Percentiles rank a stretch among this genome's conserved stretches.
phyloP scores from a whole-genome alignment of 768 basidiomycete species.

The Candolleomyces eurysporus region DNA sequence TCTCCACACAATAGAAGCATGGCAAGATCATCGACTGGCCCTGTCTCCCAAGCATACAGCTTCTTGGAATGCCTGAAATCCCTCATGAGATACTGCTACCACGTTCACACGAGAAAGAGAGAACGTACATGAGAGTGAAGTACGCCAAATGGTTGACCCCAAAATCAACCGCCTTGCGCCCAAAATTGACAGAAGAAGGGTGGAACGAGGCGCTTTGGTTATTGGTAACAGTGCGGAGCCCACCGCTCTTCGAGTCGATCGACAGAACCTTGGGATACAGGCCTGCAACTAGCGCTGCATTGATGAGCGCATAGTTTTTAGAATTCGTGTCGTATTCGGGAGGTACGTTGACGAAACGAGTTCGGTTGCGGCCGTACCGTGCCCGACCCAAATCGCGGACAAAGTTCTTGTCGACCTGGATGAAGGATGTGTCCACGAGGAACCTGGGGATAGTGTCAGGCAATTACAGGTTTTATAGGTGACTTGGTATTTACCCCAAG shows the following conservation, averaged over 20 bases:
- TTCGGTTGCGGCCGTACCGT: constrained; percentile 70
- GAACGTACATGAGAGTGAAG: constrained; percentile 78
- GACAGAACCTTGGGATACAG: constrained; percentile 88
- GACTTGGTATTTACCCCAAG: constrained; percentile 51
- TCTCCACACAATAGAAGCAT: constrained; percentile 88
- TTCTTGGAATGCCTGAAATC: constrained; percentile 83
- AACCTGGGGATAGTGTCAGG: constrained; percentile 41
- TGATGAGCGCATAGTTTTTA: constrained; percentile 60
- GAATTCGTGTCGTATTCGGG: constrained; percentile 69
- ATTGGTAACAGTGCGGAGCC: constrained; percentile 79
- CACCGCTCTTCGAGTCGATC: constrained; percentile 57
- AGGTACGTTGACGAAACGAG: constrained; percentile 77
- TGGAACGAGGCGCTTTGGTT: constrained; percentile 80
- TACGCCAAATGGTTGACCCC: constrained; percentile 74
- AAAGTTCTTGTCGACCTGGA: constrained; percentile 63
- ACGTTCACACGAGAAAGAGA: too few relatives aligned
- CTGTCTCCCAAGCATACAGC: constrained; percentile 91
- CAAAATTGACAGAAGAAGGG: constrained; percentile 90
- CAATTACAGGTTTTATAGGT: constrained; percentile 1
- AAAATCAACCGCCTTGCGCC: constrained; percentile 63
- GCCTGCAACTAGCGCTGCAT: constrained; percentile 81
- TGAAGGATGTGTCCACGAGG: constrained; percentile 84
- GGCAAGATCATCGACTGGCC: constrained; percentile 82
- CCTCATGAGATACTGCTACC: too few relatives aligned
- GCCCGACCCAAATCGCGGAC: constrained; percentile 74